Base-by-base conservation (phyloP, 2,329 filamentous ascomycete species). In the Metarhizium robertsii region DNA sequence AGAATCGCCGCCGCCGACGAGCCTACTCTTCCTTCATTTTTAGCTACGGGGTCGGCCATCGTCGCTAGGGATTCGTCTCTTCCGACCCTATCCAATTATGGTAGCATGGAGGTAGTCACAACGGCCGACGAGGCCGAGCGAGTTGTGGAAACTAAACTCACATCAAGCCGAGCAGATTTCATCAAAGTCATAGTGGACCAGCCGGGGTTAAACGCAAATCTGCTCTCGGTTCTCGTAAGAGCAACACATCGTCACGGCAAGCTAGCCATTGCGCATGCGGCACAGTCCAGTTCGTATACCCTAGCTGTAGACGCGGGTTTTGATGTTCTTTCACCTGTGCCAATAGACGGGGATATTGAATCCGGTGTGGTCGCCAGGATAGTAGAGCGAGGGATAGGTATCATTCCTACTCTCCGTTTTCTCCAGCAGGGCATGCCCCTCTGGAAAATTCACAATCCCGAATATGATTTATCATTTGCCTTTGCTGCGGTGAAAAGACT, bases 321-420 rank as follows among this genome's bases (percentile, higher is more conserved):
- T 49, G 65, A 69, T 50, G 40, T 66, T 36, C 51, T 69, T 25
- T 65, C 64, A 13, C 66, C 67, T 48, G 63, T 61, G 32, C 64
- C 66, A 1, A 59, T 67, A 53, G 64, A 66, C 46, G 61, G 59
- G 34, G 52, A 58, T 3, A 46, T 70, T 6, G 64, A 64, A 50
- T n/a, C 53, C 6, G 55, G 54, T 0, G 46, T 65, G 3, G 58
- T 61, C 1, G 43, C 38, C 20, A 13, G 57, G 57, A 51, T 56
- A 25, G 47, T 50, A 14, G 18, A 11, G n/a, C 20, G 16, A 11
- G 52, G 58, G 20, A 63, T 62, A 10, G 54, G 65, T n/a, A 60
- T 60, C 5, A 61, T 68, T 6, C 66, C 67, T 18, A 67, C 66
- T 14, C 55, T 69, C 6, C 32, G 52, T 40, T 54, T 51, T 25